Evolutionary conservation across 106 monocot species (phyloP).

Genomic region (Posidonia australis): DNA sequence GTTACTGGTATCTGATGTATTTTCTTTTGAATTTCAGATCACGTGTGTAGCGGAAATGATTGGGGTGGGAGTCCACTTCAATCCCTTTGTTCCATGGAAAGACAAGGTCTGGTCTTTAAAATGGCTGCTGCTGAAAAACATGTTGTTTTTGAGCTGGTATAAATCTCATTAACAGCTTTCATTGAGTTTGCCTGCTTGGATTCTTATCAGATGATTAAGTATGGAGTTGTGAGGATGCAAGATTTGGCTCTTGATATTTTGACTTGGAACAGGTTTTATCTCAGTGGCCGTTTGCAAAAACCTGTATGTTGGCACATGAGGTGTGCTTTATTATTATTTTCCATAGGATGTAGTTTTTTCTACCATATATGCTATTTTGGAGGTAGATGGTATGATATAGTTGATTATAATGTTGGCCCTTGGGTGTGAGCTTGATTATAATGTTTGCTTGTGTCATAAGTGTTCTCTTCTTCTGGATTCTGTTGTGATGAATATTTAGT

Average conservation of each 20-base stretch:
- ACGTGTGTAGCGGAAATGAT: slow-evolving; percentile 51
- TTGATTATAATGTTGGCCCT: too few relatives aligned
- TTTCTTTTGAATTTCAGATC: slow-evolving; percentile 31
- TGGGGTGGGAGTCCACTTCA: slow-evolving; percentile 90
- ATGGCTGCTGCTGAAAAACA: neutral
- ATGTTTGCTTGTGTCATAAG: too few relatives aligned
- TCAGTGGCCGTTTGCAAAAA: slow-evolving; percentile 95
- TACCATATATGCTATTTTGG: neutral
- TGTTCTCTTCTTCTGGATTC: too few relatives aligned
- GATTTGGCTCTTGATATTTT: slow-evolving; percentile 69
- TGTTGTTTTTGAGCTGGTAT: neutral
- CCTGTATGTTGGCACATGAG: slow-evolving; percentile 74
- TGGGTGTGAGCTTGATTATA: too few relatives aligned
- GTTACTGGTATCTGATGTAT: neutral
- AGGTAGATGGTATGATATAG: too few relatives aligned
- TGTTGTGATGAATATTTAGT: too few relatives aligned
- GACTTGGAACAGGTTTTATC: slow-evolving; percentile 71
- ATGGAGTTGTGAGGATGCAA: slow-evolving; percentile 88
- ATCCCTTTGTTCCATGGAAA: slow-evolving; percentile 83
- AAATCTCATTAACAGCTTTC: neutral
- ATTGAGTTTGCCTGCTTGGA: neutral
- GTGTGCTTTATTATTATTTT: slow-evolving; percentile 27
- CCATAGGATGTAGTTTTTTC: neutral
- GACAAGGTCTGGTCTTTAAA: slow-evolving; percentile 38
- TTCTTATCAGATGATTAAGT: slow-evolving; percentile 66